Evolutionary conservation across 1,284 basidiomycete genomes (phyloP).

Genomic region (Salmacisia buchloeana): DNA sequence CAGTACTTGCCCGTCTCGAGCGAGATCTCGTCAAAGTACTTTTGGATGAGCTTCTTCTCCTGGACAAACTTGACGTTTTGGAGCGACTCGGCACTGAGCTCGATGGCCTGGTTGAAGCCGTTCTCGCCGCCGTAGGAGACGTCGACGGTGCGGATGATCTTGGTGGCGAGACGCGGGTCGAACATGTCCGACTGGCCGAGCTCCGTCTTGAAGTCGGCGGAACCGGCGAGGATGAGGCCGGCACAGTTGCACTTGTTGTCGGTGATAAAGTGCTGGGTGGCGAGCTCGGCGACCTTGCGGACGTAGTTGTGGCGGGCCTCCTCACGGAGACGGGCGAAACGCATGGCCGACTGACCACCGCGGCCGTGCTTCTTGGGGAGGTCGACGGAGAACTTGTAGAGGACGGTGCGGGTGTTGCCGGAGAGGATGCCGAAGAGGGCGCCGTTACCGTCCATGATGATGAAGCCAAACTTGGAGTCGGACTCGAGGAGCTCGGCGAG

Average conservation of each 20-base stretch:
- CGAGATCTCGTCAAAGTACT: conserved; percentile 99
- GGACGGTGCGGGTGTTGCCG: conserved; percentile 92
- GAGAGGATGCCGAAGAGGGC: conserved; percentile 92
- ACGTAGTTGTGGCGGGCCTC: conserved; percentile 99
- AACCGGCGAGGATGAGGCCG: conserved; percentile 93
- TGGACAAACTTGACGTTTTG: conserved; percentile 99
- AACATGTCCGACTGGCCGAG: conserved; percentile 95
- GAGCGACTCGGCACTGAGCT: conserved; percentile 88
- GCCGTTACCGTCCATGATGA: conserved; percentile 98
- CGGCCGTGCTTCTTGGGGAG: conserved; percentile 99
- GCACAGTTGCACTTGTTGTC: conserved; percentile 97
- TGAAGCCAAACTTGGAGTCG: conserved; percentile 97
- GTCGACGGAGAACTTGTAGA: conserved; percentile 98
- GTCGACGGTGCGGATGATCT: conserved; percentile 71
- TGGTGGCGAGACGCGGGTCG: conserved; percentile 70
- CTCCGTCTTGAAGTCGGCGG: conserved; percentile 98
- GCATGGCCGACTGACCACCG: conserved; percentile 98
- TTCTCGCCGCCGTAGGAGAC: conserved; percentile 99
- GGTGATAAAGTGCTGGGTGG: conserved; percentile 97
- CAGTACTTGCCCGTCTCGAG: conserved; percentile 96
- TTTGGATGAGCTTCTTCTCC: conserved; percentile 79
- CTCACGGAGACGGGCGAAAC: conserved; percentile 98
- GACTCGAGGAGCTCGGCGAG: conserved; percentile 93
- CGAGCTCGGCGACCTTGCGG: conserved; percentile 92
- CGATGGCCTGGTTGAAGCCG: conserved; percentile 97